Evolutionary conservation across 2,329 filamentous ascomycete species (phyloP), one percentile per base, ranked within the genome.

Genomic region (Cladosporium sp.): DNA sequence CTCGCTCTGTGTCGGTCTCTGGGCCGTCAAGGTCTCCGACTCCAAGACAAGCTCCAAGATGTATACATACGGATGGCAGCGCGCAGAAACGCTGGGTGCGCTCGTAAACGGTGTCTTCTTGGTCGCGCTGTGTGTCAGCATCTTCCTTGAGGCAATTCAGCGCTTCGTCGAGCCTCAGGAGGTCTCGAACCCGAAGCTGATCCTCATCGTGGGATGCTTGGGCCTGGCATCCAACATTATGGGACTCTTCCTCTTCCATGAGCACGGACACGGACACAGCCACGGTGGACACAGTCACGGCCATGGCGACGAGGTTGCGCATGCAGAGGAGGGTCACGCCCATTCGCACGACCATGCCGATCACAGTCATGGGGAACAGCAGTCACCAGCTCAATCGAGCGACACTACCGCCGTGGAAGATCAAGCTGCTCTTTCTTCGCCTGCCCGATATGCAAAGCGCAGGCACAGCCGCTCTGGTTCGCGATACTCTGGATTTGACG

Each of bases 21-120:
- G 94, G 93, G 94, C 94, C 55, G 94, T 99, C 57, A 90, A 88
- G 63, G 89, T 95, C 52, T 90, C 92, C 25, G 89, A 89, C 72
- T 86, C 89, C 69, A 89, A 87, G 65, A 89, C 88, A 0, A 82
- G 74, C 60, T 95, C 92, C 8, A 92, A 96, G 69, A 90, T 88
- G 74, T 99, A 94, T 73, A 97, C 94, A 15, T 99, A 97, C 74
- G 94, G 94, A 59, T 99, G 92, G 90, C 88, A 97, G 80, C 90
- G 94, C 66, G 94, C 94, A 37, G 94, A 99, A 80, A 97, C 96
- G 11, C 82, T 99, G 5, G 94, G 94, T 70, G 94, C 94, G 50
- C 87, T 97, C 67, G 90, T 97, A 76, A 99, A 99, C 70, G 94
- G 94, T 65, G 93, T 97, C 47, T 99, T 99, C 78, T 82, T 99